Evolutionary conservation across 495 filamentous ascomycete genomes (phyloP), one percentile per base, ranked within the genome.

Genomic region (Lasiosphaeria ovina): DNA sequence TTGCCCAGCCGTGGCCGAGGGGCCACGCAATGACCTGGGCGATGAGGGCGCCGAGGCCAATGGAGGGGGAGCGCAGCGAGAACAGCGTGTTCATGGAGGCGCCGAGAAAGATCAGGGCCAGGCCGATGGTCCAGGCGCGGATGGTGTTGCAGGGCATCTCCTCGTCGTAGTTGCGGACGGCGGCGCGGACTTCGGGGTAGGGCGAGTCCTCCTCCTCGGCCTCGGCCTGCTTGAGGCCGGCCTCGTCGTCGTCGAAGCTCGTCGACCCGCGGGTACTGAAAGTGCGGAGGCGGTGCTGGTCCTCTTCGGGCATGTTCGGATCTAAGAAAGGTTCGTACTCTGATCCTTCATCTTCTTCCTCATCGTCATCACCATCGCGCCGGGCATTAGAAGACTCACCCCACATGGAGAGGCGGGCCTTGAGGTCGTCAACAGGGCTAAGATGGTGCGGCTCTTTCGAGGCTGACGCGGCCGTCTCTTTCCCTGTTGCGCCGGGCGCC

Each of bases 1-100:
- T 68, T 38, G 74, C 74, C 79, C 75, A 78, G 24, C 74, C 82
- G 38, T 85, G 83, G 8, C 89, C 88, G 2, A 91, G 69, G 5
- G 87, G 86, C 75, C 87, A 92, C 2, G 89, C 86, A 54, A 90
- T 72, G 51, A 92, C 77, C 68, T 90, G 89, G 12, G 86, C 86
- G 10, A 89, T 84, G 51, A 91, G 76, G 16, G 87, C 75, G 44
- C 83, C 86, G 55, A 91, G 80, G 16, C 81, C 82, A 60, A 91
- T 88, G 50, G 83, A 84, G 0, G 76, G 87, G 62, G 82, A 78
- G 64, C 87, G 83, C 67, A 91, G 72, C 50, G 84, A 88, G 74
- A 91, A 90, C 24, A 90, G 74, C 55, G 84, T 85, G 72, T 92
- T 91, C 73, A 89, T 76, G 0, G 78, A 82, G 8, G 87, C 86